phyloP scores from a whole-genome alignment of 2,329 filamentous ascomycete species.

The Aspergillus proliferans region DNA sequence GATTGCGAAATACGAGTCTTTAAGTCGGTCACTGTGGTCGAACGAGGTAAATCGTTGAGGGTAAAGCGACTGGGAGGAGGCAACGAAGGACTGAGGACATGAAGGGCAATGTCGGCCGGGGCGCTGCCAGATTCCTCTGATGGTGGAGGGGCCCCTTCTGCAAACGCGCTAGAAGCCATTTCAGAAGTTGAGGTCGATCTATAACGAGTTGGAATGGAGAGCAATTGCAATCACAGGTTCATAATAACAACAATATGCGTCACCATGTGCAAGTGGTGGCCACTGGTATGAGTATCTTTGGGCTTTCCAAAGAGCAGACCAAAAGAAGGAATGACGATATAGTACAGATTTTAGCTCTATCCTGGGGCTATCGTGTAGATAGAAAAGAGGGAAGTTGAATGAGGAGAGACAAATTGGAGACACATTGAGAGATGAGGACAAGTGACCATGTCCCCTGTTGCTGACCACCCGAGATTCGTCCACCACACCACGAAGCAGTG shows the following conservation, averaged over 20 bases:
- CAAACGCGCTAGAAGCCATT: background rate
- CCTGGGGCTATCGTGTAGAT: background rate
- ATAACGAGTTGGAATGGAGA: background rate
- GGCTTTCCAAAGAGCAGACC: background rate
- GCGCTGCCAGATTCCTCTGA: background rate
- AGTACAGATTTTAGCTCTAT: background rate
- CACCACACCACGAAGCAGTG: background rate
- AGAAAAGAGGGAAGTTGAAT: background rate
- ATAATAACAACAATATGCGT: background rate
- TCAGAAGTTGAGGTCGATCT: background rate
- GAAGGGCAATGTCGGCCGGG: slow-evolving; percentile 22
- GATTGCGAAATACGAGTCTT: slow-evolving; percentile 46
- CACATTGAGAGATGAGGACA: background rate
- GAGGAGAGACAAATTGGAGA: background rate
- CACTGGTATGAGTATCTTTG: background rate
- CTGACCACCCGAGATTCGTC: background rate
- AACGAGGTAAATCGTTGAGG: slow-evolving; percentile 30
- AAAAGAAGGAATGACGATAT: background rate
- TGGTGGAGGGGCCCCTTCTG: slow-evolving; percentile 1
- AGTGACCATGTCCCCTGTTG: background rate
- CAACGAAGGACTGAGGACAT: slow-evolving; percentile 38
- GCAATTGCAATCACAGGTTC: background rate
- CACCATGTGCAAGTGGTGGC: background rate
- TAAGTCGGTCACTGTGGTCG: slow-evolving; percentile 47
- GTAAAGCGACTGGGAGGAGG: slow-evolving; percentile 32